Evolutionary conservation across 805 yeast genomes (phyloP).

Genomic region (Ogataea nonfermentans): DNA sequence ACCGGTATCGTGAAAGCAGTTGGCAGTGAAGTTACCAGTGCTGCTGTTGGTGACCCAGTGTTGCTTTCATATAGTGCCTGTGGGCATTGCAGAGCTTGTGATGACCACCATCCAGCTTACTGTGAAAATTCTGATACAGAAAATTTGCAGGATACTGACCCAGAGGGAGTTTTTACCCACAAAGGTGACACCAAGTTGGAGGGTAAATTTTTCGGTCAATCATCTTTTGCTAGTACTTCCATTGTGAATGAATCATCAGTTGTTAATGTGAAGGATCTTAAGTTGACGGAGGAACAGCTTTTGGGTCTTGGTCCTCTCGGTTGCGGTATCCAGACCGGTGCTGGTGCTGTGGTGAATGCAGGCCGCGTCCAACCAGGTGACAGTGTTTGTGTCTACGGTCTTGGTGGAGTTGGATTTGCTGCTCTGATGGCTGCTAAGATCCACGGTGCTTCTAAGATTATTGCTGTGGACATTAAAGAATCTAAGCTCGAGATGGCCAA

Average conservation of each 20-base stretch:
- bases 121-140: not conserved
- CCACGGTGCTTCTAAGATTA: not conserved
- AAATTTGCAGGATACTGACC: not conserved
- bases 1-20: not conserved
- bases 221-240: not conserved
- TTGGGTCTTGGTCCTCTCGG: not conserved
- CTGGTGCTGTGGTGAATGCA: constrained; percentile 1
- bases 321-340: constrained; percentile 1
- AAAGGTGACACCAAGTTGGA: not conserved
- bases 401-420: not conserved
- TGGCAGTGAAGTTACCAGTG: not conserved
- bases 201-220: constrained; percentile 2
- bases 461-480: constrained; percentile 45
- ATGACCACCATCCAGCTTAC: not conserved
- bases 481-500: constrained; percentile 48
- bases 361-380: constrained; percentile 31
- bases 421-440: not conserved
- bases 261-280: not conserved
- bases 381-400: not conserved
- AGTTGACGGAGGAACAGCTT: not conserved
- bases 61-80: not conserved
- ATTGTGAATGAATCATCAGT: not conserved
- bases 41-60: not conserved
- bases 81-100: not conserved
- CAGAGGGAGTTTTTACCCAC: not conserved